Percentiles rank a stretch among this genome's conserved stretches.
Evolutionary conservation across 2,329 filamentous ascomycete genomes (phyloP).

Genomic region (Trichocomaceae sp.): DNA sequence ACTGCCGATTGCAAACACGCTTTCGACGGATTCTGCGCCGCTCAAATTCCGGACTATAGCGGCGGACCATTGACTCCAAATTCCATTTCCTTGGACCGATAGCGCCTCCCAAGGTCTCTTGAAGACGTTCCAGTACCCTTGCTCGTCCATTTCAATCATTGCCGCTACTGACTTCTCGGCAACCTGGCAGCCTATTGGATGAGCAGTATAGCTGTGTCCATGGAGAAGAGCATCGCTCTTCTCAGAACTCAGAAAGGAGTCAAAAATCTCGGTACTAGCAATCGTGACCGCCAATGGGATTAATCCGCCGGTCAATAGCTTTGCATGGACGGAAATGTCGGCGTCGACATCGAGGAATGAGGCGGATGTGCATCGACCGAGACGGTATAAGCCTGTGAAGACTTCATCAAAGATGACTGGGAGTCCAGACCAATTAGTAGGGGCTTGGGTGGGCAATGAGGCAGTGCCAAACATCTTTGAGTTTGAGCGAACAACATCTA

Average conservation of each 20-base stretch:
- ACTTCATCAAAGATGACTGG: slow-evolving; percentile 81
- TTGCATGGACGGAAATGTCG: slow-evolving; percentile 75
- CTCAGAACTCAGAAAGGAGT: slow-evolving; percentile 62
- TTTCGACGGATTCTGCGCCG: slow-evolving; percentile 49
- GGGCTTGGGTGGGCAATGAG: slow-evolving; percentile 12
- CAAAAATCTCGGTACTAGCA: slow-evolving; percentile 66
- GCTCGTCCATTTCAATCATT: slow-evolving; percentile 53
- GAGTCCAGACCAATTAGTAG: slow-evolving; percentile 59
- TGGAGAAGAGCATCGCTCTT: slow-evolving; percentile 76
- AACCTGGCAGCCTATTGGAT: slow-evolving; percentile 73
- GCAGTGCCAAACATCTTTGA: slow-evolving; percentile 48
- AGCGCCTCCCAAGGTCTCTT: slow-evolving; percentile 43
- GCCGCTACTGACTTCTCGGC: slow-evolving; percentile 59
- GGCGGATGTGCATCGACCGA: slow-evolving; percentile 64
- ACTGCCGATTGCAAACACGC: slow-evolving; percentile 66
- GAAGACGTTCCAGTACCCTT: slow-evolving; percentile 52
- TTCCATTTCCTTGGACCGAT: slow-evolving; percentile 10
- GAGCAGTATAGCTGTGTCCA: slow-evolving; percentile 81
- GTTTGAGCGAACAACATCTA: slow-evolving; percentile 58
- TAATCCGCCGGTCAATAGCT: slow-evolving; percentile 73
- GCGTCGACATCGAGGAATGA: slow-evolving; percentile 62
- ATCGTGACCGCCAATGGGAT: slow-evolving; percentile 70
- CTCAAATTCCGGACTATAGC: slow-evolving; percentile 56
- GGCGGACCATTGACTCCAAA: slow-evolving; percentile 68
- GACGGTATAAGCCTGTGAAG: slow-evolving; percentile 76